Percentiles rank a stretch among this genome's conserved stretches.
These are phyloP conservation scores for Hypoxylon crocopeplum DNA, from an alignment of 495 filamentous ascomycete species.

Conservation along the genomic window DNA sequence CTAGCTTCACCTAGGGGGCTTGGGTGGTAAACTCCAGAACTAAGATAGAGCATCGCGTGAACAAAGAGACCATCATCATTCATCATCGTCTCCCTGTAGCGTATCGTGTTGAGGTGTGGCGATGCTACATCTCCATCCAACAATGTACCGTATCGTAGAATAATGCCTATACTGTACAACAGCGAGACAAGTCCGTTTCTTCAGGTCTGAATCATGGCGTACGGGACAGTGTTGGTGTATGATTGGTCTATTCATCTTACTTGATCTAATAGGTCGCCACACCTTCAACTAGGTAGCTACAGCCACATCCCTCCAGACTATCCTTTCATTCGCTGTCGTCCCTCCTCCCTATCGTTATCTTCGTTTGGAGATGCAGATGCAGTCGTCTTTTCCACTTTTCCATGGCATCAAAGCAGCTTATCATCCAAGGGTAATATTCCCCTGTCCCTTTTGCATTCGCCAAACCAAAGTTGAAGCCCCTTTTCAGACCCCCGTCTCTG, in stretches of 20 bases:
- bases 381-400: no score
- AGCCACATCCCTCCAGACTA: conserved; percentile 13
- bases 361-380: no score
- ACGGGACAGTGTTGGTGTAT: background rate
- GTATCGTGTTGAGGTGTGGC: conserved; percentile 17
- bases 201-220: conserved; percentile 5
- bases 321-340: conserved; percentile 4
- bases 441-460: no score
- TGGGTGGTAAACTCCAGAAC: conserved; percentile 4
- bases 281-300: conserved; percentile 14
- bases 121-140: conserved; percentile 17
- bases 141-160: background rate
- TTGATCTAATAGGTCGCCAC: conserved; percentile 30
- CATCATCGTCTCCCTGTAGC: background rate
- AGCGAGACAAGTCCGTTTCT: no score
- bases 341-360: background rate
- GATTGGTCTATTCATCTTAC: no score
- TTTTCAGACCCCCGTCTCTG: no score
- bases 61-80: conserved; percentile 5
- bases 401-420: no score
- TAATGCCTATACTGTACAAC: no score
- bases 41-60: no score
- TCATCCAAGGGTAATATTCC: no score
- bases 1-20: conserved; percentile 14
- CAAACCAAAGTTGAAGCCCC: no score